A percentile compares a stretch with the other conserved stretches of the same genome.
phyloP scores from a whole-genome alignment of 306 rosid species.

The Luffa aegyptiaca region DNA sequence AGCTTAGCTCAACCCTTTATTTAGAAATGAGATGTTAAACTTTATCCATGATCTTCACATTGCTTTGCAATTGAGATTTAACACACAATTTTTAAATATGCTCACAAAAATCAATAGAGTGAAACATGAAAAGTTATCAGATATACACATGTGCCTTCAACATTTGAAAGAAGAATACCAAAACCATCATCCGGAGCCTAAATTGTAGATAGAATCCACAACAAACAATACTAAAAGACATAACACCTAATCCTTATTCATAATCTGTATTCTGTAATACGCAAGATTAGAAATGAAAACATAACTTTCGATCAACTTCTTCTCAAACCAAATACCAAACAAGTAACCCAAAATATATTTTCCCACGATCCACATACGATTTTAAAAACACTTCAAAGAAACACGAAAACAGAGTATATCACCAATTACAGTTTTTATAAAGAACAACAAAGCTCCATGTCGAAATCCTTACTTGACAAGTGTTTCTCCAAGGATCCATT shows the following conservation, averaged over 20 bases:
- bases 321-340: neutral
- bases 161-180: neutral
- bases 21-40: neutral
- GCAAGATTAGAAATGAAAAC: neutral
- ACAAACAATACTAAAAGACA: neutral
- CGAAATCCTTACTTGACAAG: conserved; percentile 37
- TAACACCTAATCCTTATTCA: neutral
- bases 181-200: neutral
- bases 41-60: neutral
- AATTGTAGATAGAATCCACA: neutral
- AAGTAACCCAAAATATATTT: neutral
- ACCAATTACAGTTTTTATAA: neutral
- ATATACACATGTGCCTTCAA: neutral
- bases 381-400: neutral
- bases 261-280: neutral
- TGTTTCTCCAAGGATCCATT: conserved; percentile 73
- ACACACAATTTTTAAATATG: neutral
- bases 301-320: neutral
- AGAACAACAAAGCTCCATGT: neutral
- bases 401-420: neutral
- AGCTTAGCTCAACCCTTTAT: neutral
- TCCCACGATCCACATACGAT: neutral
- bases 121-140: neutral
- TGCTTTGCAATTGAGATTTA: neutral
- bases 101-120: neutral